Percentiles rank a stretch among this genome's conserved stretches.
These are phyloP conservation scores for Talaromyces sp. DNA, from an alignment of 2,329 filamentous ascomycete species.

Conservation along the genomic window DNA sequence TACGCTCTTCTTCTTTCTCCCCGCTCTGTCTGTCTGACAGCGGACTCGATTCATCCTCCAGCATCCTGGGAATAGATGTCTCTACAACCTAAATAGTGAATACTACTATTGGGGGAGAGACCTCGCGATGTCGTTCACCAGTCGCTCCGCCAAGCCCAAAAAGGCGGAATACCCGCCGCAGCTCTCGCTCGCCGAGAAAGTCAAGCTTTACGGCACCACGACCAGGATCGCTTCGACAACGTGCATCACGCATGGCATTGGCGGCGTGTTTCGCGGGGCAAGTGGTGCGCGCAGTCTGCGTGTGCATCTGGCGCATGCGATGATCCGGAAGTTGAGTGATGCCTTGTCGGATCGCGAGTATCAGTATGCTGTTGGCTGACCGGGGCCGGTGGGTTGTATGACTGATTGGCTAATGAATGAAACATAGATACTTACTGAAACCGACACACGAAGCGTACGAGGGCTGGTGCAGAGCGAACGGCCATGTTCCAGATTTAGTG, in stretches of 20 bases:
- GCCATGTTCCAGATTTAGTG: constrained; percentile 24
- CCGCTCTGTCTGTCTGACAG: neutral
- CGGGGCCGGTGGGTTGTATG: neutral
- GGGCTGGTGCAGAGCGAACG: constrained; percentile 19
- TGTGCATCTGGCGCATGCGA: constrained; percentile 29
- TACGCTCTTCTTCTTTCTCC: neutral
- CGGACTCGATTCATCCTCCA: neutral
- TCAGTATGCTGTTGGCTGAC: constrained; percentile 22
- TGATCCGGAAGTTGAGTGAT: constrained; percentile 24
- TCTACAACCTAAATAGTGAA: neutral
- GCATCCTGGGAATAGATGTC: neutral
- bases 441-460: constrained; percentile 25
- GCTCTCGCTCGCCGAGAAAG: neutral
- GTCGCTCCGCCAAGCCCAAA: neutral
- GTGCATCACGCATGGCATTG: constrained; percentile 20
- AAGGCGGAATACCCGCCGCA: neutral
- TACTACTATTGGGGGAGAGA: neutral
- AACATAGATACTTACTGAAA: constrained; percentile 20
- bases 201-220: constrained; percentile 21
- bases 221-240: constrained; percentile 18
- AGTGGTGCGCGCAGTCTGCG: constrained; percentile 30
- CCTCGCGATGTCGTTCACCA: neutral
- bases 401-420: neutral
- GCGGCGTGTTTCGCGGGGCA: constrained; percentile 36
- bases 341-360: constrained; percentile 24